phyloP scores from a whole-genome alignment of 345 rosid genomes.

The Pugionium cornutum region DNA sequence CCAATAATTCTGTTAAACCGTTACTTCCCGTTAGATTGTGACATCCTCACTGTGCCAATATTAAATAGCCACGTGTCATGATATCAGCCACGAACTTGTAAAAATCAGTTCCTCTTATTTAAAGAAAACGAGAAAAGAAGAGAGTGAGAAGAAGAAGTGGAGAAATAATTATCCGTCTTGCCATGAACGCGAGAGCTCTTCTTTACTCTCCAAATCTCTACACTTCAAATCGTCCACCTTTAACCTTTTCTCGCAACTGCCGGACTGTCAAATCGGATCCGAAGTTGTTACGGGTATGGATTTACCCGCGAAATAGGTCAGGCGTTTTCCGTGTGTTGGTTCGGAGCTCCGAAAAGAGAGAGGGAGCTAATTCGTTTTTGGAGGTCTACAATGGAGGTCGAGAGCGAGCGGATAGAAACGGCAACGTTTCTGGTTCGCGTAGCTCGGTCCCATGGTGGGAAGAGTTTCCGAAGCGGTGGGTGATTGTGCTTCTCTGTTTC shows the following conservation, averaged over 20 bases:
- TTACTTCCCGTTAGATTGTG: constrained; percentile 41
- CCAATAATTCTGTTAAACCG: constrained; percentile 35
- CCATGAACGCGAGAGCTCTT: constrained; percentile 66
- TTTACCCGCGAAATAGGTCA: constrained; percentile 36
- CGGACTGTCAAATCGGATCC: constrained; percentile 30
- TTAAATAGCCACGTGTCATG: constrained; percentile 51
- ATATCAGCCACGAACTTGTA: constrained; percentile 51
- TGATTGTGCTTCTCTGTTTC: constrained; percentile 79
- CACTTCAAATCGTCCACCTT: constrained; percentile 40
- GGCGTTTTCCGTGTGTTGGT: constrained; percentile 49
- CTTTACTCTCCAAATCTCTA: constrained; percentile 54
- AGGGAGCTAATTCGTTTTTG: constrained; percentile 36
- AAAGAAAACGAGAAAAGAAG: constrained; percentile 20
- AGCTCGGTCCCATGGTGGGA: constrained; percentile 73
- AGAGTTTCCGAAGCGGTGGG: constrained; percentile 88
- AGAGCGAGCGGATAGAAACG: constrained; percentile 21
- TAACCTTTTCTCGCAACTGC: constrained; percentile 26
- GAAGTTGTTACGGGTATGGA: constrained; percentile 33
- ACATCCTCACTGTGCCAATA: constrained; percentile 16
- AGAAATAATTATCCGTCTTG: constrained; percentile 35
- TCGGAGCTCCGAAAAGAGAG: constrained; percentile 44
- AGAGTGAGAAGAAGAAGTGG: constrained; percentile 4
- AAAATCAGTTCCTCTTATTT: constrained; percentile 21
- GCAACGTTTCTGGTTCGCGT: constrained; percentile 34
- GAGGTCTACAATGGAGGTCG: constrained; percentile 41